Percentiles rank a stretch among this genome's conserved stretches.
These are phyloP conservation scores for Basipetospora chlamydospora DNA, from an alignment of 2,329 filamentous ascomycete genomes.

Conservation along the genomic window DNA sequence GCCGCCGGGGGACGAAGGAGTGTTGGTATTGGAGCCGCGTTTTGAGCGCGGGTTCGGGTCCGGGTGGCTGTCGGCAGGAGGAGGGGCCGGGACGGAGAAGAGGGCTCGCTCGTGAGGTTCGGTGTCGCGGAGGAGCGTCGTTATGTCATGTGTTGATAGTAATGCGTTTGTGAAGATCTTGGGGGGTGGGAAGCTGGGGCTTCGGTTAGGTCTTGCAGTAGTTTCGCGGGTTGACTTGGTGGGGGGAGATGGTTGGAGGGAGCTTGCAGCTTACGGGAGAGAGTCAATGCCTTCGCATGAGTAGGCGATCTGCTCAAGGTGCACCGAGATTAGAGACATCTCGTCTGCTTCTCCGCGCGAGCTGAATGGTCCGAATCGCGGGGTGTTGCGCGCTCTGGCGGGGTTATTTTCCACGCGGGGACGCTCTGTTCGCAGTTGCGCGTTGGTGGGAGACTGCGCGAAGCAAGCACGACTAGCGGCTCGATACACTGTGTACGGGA, in stretches of 20 bases:
- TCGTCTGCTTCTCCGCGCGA: too few species aligned
- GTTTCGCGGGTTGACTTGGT: too few species aligned
- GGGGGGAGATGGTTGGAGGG: not conserved
- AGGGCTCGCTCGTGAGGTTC: slow-evolving; percentile 88
- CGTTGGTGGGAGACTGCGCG: too few species aligned
- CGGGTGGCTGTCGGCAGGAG: slow-evolving; percentile 13
- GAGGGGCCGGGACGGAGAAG: slow-evolving; percentile 74
- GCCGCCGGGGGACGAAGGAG: slow-evolving; percentile 19
- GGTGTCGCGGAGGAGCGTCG: slow-evolving; percentile 84
- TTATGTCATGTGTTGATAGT: slow-evolving; percentile 80
- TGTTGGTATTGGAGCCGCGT: not conserved
- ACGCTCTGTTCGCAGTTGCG: too few species aligned
- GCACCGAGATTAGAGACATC: slow-evolving; percentile 56
- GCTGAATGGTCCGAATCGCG: too few species aligned
- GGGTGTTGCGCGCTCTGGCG: too few species aligned
- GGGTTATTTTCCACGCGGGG: too few species aligned
- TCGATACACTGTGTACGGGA: too few species aligned
- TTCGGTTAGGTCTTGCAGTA: too few species aligned
- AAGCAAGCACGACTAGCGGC: too few species aligned
- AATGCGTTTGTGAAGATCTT: slow-evolving; percentile 93
- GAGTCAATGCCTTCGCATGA: slow-evolving; percentile 65
- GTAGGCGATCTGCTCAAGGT: slow-evolving; percentile 63
- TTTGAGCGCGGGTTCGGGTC: slow-evolving; percentile 23
- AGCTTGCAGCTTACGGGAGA: slow-evolving; percentile 42
- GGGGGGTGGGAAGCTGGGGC: slow-evolving; percentile 67